phyloP scores from a whole-genome alignment of 148 eudicot species.

The Cornus kousa region DNA sequence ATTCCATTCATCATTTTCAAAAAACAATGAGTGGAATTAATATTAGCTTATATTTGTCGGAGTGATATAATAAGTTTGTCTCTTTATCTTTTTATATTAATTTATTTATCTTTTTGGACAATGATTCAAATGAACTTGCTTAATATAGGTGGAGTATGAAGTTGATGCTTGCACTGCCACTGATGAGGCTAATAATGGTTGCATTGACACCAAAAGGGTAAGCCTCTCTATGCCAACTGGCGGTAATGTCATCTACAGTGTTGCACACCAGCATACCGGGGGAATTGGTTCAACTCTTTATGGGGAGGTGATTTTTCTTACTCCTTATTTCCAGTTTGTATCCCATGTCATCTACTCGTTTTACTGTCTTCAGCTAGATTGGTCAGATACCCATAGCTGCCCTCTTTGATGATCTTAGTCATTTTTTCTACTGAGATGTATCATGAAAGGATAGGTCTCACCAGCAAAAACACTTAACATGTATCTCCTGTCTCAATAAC shows the following conservation, averaged over 20 bases:
- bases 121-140: no score
- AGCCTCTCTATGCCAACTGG: slow-evolving; percentile 56
- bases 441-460: background rate
- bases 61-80: no score
- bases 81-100: no score
- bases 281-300: slow-evolving; percentile 71
- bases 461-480: background rate
- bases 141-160: slow-evolving; percentile 60
- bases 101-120: background rate
- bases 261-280: slow-evolving; percentile 83
- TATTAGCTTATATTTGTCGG: no score
- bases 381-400: background rate
- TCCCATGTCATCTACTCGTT: background rate
- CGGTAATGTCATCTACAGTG: slow-evolving; percentile 71
- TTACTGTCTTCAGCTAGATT: background rate
- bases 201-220: slow-evolving; percentile 42
- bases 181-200: slow-evolving; percentile 26
- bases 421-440: background rate
- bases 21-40: background rate
- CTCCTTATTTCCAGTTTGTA: background rate
- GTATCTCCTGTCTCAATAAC: no score
- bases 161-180: slow-evolving; percentile 45
- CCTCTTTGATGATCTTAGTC: background rate
- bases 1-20: background rate
- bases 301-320: slow-evolving; percentile 51